A percentile compares a stretch with the other conserved stretches of the same genome.
These are phyloP conservation scores for Luffa aegyptiaca DNA, from an alignment of 306 rosid species.

Conservation along the genomic window DNA sequence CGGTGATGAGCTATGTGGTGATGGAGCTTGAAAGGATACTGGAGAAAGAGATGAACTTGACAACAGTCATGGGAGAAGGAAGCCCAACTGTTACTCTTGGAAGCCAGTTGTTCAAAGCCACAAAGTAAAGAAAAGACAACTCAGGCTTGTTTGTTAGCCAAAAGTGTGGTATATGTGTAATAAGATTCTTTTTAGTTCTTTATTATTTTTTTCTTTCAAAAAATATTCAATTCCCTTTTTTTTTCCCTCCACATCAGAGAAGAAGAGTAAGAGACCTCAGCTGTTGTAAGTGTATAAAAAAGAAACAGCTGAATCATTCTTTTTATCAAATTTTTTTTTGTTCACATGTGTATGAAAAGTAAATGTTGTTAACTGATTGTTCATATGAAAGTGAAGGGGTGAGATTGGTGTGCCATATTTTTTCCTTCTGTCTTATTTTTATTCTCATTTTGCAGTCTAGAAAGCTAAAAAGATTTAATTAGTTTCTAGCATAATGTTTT, in stretches of 20 bases:
- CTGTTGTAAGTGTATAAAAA: constrained; percentile 71
- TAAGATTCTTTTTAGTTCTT: background rate
- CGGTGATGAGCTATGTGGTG: constrained; percentile 58
- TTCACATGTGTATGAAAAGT: constrained; percentile 25
- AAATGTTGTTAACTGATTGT: constrained; percentile 39
- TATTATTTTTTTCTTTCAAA: background rate
- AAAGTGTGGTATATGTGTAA: constrained; percentile 36
- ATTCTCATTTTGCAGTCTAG: background rate
- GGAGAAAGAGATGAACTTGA: constrained; percentile 73
- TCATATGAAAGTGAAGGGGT: constrained; percentile 32
- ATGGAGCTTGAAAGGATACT: constrained; percentile 63
- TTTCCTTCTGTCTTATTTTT: background rate
- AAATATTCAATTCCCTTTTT: background rate
- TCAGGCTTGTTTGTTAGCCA: constrained; percentile 4
- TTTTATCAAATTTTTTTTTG: constrained; percentile 3
- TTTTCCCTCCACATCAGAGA: constrained; percentile 15
- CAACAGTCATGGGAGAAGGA: constrained; percentile 85
- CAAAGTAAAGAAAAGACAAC: constrained; percentile 17
- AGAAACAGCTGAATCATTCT: constrained; percentile 36
- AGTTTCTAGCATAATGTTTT: background rate
- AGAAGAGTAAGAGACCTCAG: constrained; percentile 32
- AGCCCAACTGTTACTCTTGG: constrained; percentile 64
- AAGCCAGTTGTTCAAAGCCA: constrained; percentile 55
- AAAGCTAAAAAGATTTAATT: background rate
- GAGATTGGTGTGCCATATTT: constrained; percentile 29